A percentile compares a stretch with the other conserved stretches of the same genome.
Evolutionary conservation across 257 asterid species (phyloP).

Genomic region (Salvia hispanica): DNA sequence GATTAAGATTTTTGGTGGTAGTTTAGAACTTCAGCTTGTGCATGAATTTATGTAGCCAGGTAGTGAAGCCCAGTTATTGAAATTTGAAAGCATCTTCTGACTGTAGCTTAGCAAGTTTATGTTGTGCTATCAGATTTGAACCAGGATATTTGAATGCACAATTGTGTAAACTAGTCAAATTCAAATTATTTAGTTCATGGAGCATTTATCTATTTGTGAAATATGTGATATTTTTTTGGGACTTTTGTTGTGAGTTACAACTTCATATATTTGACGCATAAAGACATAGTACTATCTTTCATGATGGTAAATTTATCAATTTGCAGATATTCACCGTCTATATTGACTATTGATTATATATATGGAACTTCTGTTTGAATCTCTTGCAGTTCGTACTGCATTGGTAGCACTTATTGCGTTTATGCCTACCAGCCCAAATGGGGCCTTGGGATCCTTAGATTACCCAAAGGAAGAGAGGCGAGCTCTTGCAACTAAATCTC

Average conservation of each 20-base stretch:
- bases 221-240: neutral
- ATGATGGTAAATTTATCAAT: neutral
- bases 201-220: neutral
- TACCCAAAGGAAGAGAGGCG: conserved; percentile 80
- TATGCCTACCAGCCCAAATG: conserved; percentile 92
- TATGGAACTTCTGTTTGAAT: conserved; percentile 9
- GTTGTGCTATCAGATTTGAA: neutral
- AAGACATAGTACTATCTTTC: neutral
- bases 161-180: conserved; percentile 1
- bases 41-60: neutral
- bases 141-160: neutral
- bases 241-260: neutral
- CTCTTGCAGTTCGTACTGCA: conserved; percentile 81
- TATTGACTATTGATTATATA: neutral
- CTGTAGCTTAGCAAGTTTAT: conserved; percentile 17
- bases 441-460: conserved; percentile 86
- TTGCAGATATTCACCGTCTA: neutral
- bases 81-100: neutral
- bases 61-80: neutral
- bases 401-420: conserved; percentile 87
- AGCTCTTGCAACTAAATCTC: conserved; percentile 76
- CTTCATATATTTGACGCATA: conserved; percentile 8
- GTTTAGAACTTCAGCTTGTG: neutral
- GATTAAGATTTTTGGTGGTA: conserved; percentile 16
- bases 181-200: conserved; percentile 17